Evolutionary conservation across 768 basidiomycete species (phyloP).

Genomic region (Pleurotus tuoliensis): DNA sequence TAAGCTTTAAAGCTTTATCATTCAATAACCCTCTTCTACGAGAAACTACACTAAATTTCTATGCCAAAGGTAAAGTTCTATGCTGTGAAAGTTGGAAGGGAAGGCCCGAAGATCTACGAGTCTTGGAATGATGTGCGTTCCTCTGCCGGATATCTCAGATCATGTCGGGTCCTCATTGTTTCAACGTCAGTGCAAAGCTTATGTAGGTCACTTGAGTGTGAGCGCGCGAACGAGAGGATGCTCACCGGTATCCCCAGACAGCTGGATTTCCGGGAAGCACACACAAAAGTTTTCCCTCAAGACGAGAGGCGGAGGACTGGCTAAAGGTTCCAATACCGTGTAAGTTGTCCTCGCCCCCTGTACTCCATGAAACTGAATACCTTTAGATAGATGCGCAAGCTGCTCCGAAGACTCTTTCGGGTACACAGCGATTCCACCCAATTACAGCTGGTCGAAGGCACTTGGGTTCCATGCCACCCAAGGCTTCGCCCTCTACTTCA

Average conservation of each 20-base stretch:
- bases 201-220: slow-evolving; percentile 24
- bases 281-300: slow-evolving; percentile 48
- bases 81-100: slow-evolving; percentile 54
- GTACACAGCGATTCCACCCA: neutral
- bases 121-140: slow-evolving; percentile 57
- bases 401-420: neutral
- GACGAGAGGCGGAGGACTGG: slow-evolving; percentile 48
- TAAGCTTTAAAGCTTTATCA: neutral
- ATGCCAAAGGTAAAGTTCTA: slow-evolving; percentile 44
- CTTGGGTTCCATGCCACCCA: neutral
- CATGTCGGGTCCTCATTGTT: neutral
- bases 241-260: slow-evolving; percentile 30
- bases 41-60: slow-evolving; percentile 12
- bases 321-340: slow-evolving; percentile 14
- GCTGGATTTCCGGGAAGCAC: slow-evolving; percentile 47
- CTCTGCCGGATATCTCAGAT: neutral
- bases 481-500: neutral
- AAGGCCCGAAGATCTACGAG: slow-evolving; percentile 53
- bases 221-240: neutral
- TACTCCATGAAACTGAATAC: neutral
- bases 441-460: neutral
- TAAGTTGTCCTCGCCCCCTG: neutral
- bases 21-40: neutral
- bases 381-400: neutral
- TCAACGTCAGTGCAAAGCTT: slow-evolving; percentile 35